phyloP scores from a whole-genome alignment of 805 yeast species.

The Lipomyces sp. region DNA sequence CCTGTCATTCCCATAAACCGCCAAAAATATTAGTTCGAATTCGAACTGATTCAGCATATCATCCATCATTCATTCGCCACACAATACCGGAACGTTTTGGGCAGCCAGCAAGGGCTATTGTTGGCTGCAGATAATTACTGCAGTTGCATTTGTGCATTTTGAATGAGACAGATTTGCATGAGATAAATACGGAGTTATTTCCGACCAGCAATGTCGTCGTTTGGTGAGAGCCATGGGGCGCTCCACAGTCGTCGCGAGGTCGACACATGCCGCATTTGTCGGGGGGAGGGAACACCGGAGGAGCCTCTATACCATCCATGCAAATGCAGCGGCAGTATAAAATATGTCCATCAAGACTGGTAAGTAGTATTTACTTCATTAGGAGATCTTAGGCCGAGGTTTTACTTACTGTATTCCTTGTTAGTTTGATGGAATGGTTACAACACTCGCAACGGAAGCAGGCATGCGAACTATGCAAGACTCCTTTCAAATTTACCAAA shows the following conservation, averaged over 20 bases:
- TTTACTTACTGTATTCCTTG: slow-evolving; percentile 2
- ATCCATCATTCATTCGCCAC: not conserved
- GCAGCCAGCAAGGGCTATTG: not conserved
- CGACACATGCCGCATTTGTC: slow-evolving; percentile 85
- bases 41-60: not conserved
- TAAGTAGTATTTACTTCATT: slow-evolving; percentile 26
- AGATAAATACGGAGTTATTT: not conserved
- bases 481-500: slow-evolving; percentile 70
- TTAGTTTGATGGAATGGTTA: slow-evolving; percentile 77
- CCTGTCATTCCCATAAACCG: not conserved
- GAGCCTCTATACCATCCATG: slow-evolving; percentile 92
- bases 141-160: not conserved
- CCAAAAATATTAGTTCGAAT: not conserved
- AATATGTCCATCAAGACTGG: slow-evolving; percentile 92
- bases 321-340: slow-evolving; percentile 90
- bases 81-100: not conserved
- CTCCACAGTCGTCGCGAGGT: slow-evolving; percentile 17
- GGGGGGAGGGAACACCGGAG: slow-evolving; percentile 80
- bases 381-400: not conserved
- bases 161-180: not conserved
- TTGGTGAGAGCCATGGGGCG: not conserved
- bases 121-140: not conserved
- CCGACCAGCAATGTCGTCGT: slow-evolving; percentile 3
- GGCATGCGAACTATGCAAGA: slow-evolving; percentile 86
- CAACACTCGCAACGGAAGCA: slow-evolving; percentile 64